These are phyloP conservation scores for Leptographium wingfieldii DNA, from an alignment of 2,329 filamentous ascomycete species.

Conservation along the genomic window DNA sequence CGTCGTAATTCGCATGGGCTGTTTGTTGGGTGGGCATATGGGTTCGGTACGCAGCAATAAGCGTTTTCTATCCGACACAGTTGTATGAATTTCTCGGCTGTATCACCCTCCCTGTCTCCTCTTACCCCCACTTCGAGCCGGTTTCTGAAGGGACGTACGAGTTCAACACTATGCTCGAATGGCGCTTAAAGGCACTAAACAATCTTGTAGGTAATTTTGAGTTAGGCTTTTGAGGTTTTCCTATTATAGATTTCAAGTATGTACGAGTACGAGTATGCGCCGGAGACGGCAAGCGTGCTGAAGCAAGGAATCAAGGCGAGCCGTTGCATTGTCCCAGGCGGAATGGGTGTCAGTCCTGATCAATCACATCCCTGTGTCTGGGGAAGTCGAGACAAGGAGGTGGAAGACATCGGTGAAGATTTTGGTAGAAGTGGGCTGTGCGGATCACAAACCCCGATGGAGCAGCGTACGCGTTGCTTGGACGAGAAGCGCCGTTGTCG, in stretches of 20 bases:
- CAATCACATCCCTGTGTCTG: neutral
- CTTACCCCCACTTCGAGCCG: neutral
- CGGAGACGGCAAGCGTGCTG: neutral
- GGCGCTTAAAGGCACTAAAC: neutral
- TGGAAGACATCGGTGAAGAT: neutral
- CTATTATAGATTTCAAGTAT: neutral
- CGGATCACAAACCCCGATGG: neutral
- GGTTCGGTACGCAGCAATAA: neutral
- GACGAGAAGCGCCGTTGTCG: neutral
- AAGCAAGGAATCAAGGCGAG: neutral
- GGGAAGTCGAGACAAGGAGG: neutral
- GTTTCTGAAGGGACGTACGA: neutral
- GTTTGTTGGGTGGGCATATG: neutral
- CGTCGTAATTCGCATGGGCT: neutral
- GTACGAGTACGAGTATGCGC: neutral
- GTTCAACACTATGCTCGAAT: neutral
- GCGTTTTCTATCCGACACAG: neutral
- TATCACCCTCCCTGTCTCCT: neutral
- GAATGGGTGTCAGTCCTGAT: neutral
- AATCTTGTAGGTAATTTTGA: too few species aligned
- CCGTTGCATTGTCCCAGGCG: neutral
- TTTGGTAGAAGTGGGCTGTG: neutral
- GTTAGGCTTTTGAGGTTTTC: too few species aligned
- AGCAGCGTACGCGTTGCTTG: neutral
- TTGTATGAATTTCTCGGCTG: neutral